Conservation (phyloP, 176 grass and related monocot species). For the Aegilops sharonensis region DNA sequence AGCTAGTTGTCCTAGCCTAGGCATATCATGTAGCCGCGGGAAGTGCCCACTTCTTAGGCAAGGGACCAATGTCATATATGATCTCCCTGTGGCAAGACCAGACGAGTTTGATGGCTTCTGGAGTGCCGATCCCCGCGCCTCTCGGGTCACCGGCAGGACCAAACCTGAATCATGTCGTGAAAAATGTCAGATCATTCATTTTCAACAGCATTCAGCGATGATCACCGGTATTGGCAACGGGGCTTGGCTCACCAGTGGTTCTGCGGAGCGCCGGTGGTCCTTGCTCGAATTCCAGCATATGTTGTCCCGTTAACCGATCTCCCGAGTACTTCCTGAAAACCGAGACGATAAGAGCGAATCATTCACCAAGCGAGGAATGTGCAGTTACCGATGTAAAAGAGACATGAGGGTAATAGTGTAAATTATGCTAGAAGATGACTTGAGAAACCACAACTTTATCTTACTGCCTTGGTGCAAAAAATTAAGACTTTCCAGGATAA, state of each 20-base stretch:
- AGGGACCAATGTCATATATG: constrained; percentile 73
- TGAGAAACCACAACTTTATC: neutral
- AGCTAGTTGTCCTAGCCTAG: neutral
- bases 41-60: constrained; percentile 61
- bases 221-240: neutral
- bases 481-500: neutral
- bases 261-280: constrained; percentile 96
- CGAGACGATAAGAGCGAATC: neutral
- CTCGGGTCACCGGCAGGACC: constrained; percentile 90
- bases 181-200: neutral
- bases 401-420: neutral
- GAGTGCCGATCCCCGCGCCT: constrained; percentile 94
- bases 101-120: constrained; percentile 89
- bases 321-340: constrained; percentile 80
- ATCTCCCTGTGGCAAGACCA: constrained; percentile 99
- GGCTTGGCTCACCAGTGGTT: constrained; percentile 78
- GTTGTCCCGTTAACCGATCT: constrained; percentile 92
- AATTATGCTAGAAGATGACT: neutral
- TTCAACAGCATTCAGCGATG: too few species aligned
- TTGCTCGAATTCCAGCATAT: constrained; percentile 90
- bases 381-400: neutral
- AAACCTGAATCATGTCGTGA: constrained; percentile 50
- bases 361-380: neutral
- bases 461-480: neutral
- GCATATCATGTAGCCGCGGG: constrained; percentile 56